Evolutionary conservation across 2,329 filamentous ascomycete genomes (phyloP).

Genomic region (Paramyrothecium sp.): DNA sequence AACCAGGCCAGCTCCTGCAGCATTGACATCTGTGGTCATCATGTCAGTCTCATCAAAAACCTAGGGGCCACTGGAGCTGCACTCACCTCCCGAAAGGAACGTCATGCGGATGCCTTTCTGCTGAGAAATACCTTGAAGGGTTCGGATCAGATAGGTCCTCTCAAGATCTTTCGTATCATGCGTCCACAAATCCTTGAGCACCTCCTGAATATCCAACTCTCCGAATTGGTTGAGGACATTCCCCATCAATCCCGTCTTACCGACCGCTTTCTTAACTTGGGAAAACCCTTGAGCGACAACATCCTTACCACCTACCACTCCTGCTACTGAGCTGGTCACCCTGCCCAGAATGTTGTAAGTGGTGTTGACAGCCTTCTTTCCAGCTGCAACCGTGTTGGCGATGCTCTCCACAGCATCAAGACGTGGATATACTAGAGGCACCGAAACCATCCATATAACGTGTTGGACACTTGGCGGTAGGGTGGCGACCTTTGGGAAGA

Average conservation of each 20-base stretch:
- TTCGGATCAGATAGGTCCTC: slow-evolving; percentile 92
- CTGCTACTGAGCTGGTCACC: slow-evolving; percentile 90
- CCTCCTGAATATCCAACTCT: slow-evolving; percentile 91
- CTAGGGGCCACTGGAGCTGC: not conserved
- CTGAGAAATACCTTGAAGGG: slow-evolving; percentile 89
- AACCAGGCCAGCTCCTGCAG: slow-evolving; percentile 86
- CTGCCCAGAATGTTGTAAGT: slow-evolving; percentile 96
- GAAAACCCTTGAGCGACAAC: slow-evolving; percentile 91
- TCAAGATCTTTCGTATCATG: slow-evolving; percentile 98
- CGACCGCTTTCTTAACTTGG: slow-evolving; percentile 93
- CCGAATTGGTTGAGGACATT: slow-evolving; percentile 94
- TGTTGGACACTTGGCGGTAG: slow-evolving; percentile 93
- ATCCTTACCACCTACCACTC: slow-evolving; percentile 91
- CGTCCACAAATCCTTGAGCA: slow-evolving; percentile 95
- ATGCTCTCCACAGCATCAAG: slow-evolving; percentile 90
- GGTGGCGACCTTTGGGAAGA: slow-evolving; percentile 93
- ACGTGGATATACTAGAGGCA: slow-evolving; percentile 87
- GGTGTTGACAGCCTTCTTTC: slow-evolving; percentile 94
- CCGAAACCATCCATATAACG: slow-evolving; percentile 92
- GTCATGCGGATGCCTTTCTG: slow-evolving; percentile 97
- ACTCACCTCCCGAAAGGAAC: slow-evolving; percentile 82
- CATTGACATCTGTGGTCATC: slow-evolving; percentile 67
- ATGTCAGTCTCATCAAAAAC: slow-evolving; percentile 16
- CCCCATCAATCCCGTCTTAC: slow-evolving; percentile 94
- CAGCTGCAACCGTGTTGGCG: slow-evolving; percentile 86